A percentile compares a stretch with the other conserved stretches of the same genome.
Conservation (phyloP, 2,329 filamentous ascomycete species). For the Colletotrichum acutatum region DNA sequence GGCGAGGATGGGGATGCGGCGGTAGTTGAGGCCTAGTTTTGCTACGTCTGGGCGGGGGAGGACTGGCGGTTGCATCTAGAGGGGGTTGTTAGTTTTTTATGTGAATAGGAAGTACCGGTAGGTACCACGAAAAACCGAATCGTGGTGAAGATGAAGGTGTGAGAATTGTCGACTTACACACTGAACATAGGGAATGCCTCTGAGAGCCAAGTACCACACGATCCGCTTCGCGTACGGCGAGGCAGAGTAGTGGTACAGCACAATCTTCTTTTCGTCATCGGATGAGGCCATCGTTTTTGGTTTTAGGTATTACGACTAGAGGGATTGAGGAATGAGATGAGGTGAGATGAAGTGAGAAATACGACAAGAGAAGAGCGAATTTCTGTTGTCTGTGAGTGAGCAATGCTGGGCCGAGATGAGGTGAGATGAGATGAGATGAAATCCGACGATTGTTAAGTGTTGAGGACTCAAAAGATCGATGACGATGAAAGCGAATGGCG, state of each 20-base stretch:
- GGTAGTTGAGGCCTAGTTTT: conserved; percentile 71
- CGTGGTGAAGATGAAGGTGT: neutral
- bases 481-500: neutral
- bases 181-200: conserved; percentile 73
- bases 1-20: conserved; percentile 75
- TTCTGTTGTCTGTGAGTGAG: too few relatives aligned
- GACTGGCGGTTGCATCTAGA: conserved; percentile 72
- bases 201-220: conserved; percentile 74
- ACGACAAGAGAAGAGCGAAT: too few relatives aligned
- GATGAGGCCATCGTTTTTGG: conserved; percentile 12
- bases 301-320: neutral
- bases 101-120: too few relatives aligned
- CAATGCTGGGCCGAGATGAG: too few relatives aligned
- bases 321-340: neutral
- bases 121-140: too few relatives aligned
- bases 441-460: neutral
- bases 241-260: conserved; percentile 74
- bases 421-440: neutral
- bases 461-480: neutral
- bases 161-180: conserved; percentile 62
- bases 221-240: conserved; percentile 74
- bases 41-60: conserved; percentile 74
- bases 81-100: conserved; percentile 1
- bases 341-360: neutral
- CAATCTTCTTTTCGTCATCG: conserved; percentile 46